phyloP scores from a whole-genome alignment of 2,329 filamentous ascomycete genomes.

The Alternaria burnsii region DNA sequence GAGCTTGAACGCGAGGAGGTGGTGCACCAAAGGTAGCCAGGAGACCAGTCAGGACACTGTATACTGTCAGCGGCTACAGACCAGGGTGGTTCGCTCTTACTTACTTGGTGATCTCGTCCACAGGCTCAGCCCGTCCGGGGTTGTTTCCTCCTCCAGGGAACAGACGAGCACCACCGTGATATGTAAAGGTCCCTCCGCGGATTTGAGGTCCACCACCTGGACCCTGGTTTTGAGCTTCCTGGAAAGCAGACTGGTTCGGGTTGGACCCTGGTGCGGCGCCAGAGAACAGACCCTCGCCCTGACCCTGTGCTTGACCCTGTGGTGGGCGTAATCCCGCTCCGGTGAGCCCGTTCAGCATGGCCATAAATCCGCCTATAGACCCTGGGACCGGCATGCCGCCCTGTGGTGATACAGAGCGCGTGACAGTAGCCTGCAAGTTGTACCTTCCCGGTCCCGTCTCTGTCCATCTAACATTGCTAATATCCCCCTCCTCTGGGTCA shows the following conservation, averaged over 20 bases:
- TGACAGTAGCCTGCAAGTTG: slow-evolving; percentile 47
- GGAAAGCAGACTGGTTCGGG: slow-evolving; percentile 24
- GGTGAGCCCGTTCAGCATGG: slow-evolving; percentile 58
- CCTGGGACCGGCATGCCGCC: slow-evolving; percentile 31
- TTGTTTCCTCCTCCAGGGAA: slow-evolving; percentile 61
- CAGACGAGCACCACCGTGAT: slow-evolving; percentile 50
- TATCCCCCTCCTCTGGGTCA: slow-evolving; percentile 60
- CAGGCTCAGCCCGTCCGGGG: slow-evolving; percentile 58
- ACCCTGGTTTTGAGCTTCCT: slow-evolving; percentile 25
- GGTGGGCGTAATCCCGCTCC: slow-evolving; percentile 39
- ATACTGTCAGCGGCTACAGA: slow-evolving; percentile 22
- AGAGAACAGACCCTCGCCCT: slow-evolving; percentile 26
- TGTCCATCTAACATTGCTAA: slow-evolving; percentile 56
- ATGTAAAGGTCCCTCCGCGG: slow-evolving; percentile 38
- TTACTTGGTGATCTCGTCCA: slow-evolving; percentile 54
- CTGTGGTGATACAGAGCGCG: slow-evolving; percentile 42
- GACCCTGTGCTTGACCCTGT: slow-evolving; percentile 26
- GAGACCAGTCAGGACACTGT: slow-evolving; percentile 44
- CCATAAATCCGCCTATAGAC: slow-evolving; percentile 54
- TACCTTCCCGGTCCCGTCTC: slow-evolving; percentile 47
- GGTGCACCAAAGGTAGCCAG: slow-evolving; percentile 46
- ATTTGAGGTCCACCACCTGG: slow-evolving; percentile 22
- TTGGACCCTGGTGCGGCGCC: slow-evolving; percentile 11
- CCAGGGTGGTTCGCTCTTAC: slow-evolving; percentile 51
- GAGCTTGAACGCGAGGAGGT: slow-evolving; percentile 25